phyloP scores from a whole-genome alignment of 2,329 filamentous ascomycete species.

The Cladobotryum protrusum region DNA sequence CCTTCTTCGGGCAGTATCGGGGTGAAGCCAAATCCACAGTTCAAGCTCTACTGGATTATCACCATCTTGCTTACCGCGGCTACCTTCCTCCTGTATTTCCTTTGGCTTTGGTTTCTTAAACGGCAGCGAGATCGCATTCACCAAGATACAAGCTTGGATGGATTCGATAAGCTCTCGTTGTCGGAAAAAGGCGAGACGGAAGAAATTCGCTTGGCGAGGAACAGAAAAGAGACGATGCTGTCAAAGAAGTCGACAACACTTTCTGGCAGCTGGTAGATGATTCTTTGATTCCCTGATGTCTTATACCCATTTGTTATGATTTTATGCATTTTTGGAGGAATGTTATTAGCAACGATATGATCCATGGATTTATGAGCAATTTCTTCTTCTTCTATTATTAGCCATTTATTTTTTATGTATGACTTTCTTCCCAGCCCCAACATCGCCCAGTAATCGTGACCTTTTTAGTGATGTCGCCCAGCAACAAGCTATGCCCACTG shows the following conservation, averaged over 20 bases:
- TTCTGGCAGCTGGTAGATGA: conserved; percentile 1
- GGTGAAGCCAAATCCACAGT: conserved; percentile 28
- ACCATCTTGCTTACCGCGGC: conserved; percentile 32
- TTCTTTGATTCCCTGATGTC: neutral
- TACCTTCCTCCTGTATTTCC: conserved; percentile 30
- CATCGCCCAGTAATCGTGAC: too few species aligned
- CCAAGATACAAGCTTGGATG: neutral
- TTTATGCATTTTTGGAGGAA: neutral
- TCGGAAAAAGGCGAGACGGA: conserved; percentile 8
- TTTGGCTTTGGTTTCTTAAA: conserved; percentile 27
- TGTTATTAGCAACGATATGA: too few species aligned
- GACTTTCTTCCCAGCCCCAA: too few species aligned
- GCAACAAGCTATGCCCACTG: too few species aligned
- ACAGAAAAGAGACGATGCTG: conserved; percentile 3
- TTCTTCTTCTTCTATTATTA: too few species aligned
- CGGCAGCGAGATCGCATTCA: neutral
- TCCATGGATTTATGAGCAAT: too few species aligned
- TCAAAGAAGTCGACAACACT: neutral
- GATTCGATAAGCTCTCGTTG: neutral
- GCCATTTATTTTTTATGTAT: too few species aligned
- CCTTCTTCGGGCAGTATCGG: conserved; percentile 18
- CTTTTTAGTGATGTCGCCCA: too few species aligned
- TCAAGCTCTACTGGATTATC: conserved; percentile 35
- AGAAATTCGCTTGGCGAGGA: neutral
- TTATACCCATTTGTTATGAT: neutral